Evolutionary conservation across 495 filamentous ascomycete species (phyloP), one percentile per base, ranked within the genome.

Genomic region (Amniculicola lignicola): DNA sequence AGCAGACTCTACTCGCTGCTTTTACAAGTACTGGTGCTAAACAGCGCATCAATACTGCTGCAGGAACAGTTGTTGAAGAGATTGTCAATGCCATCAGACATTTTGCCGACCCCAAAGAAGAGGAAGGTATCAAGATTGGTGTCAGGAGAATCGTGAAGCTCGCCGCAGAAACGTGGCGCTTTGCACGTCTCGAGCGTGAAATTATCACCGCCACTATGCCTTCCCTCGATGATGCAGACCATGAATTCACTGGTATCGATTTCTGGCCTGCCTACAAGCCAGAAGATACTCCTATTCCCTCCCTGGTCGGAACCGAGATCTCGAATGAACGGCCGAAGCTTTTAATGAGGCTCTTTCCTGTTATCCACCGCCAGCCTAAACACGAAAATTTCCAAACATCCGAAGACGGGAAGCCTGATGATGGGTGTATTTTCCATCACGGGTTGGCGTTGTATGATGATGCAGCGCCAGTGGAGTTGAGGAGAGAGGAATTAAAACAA

Each of bases 1-100:
- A 83, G 51, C 79, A 83, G 41, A 85, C 82, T 12, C 76, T 85
- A 22, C 78, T 82, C 55, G 82, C 82, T 15, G 81, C 80, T 15
- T 85, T 82, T 70, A 83, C 82, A 3, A 77, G 78, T 38, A 79
- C 75, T 2, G 79, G 78, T 54, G 81, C 82, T 7, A 85, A 85
- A 62, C 74, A 79, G 58, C 77, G 76, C 14, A 82, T 82, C 59
- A 80, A 80, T 40, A 74, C 80, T n/a, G 78, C 77, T 3, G 82
- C 82, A 0, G 74, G 76, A 4, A 75, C 77, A 18, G 81, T 85
- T 27, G 78, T 83, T 18, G 81, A 85, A 46, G 81, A 84, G 58
- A 82, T 84, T 44, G 70, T 81, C 29, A 74, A 74, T 48, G 76
- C 77, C 16, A 76, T 85, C 60, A 78, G 74, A 51, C 77, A 80